phyloP scores from a whole-genome alignment of 108 stramenopile genomes.

The Epithemia pelagica region DNA sequence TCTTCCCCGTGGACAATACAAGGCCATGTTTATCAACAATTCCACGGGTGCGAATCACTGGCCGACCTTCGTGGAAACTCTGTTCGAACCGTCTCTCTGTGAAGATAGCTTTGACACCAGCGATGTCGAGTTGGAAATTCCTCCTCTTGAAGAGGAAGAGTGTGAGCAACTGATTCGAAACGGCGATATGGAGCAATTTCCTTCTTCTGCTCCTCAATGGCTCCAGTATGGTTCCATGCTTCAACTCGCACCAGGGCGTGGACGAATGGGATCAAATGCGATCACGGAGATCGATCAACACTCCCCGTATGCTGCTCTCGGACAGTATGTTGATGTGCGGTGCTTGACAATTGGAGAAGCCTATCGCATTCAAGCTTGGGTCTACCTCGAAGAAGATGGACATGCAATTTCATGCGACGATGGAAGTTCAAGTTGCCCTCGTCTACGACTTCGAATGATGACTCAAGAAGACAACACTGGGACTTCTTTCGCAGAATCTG shows the following conservation, averaged over 20 bases:
- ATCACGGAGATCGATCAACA: background rate
- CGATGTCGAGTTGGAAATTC: background rate
- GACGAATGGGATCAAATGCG: background rate
- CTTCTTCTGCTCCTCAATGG: background rate
- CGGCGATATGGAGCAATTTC: background rate
- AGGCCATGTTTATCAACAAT: background rate
- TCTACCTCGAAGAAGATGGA: background rate
- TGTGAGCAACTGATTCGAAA: background rate
- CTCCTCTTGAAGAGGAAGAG: background rate
- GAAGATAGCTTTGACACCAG: background rate
- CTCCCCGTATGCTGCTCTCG: background rate
- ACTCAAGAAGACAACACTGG: background rate
- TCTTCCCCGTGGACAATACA: background rate
- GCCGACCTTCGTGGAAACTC: background rate
- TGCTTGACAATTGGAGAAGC: background rate
- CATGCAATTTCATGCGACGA: background rate
- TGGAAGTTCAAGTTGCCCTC: background rate
- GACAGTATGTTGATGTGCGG: background rate
- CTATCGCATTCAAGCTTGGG: background rate
- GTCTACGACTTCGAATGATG: background rate
- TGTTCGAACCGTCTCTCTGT: background rate
- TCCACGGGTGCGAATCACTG: background rate
- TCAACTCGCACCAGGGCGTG: background rate
- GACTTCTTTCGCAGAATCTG: background rate
- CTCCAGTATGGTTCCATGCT: background rate